Evolutionary conservation across 2,329 filamentous ascomycete species (phyloP), one percentile per base, ranked within the genome.

Genomic region (Metarhizium anisopliae): DNA sequence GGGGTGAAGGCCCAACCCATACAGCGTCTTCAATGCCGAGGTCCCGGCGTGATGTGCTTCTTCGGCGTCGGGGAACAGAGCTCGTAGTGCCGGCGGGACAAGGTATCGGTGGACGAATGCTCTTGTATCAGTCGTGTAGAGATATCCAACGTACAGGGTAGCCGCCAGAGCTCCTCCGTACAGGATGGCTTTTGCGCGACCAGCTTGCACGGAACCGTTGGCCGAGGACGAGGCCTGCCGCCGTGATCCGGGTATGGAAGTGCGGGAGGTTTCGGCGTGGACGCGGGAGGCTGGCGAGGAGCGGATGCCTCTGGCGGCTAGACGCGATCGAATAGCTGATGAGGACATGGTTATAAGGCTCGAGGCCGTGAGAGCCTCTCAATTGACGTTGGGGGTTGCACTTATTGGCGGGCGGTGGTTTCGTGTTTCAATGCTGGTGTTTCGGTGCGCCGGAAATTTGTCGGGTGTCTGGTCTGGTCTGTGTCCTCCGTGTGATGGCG

Each of bases 11-110:
- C 86, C 85, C 54, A 93, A 80, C 50, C 78, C 76, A 72, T 94
- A 87, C 18, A 96, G 78, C 1, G 75, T 73, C 72, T 89, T 88
- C 65, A 99, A 75, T 6, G 83, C 77, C 42, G 78, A 74, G 2
- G 89, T 90, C 52, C 89, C 89, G 25, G 80, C 77, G 66, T 95
- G 86, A 69, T 99, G 94, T n/a, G 93, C 94, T 43, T 95, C 90
- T 71, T 99, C 94, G 56, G 87, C 87, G 64, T 94, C 89, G 4
- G 86, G 79, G 69, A 83, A 87, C 56, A 89, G 56, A 53, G 78
- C 72, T 52, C 89, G 85, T 4, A 94, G 67, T 18, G 84, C 66
- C 0, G 81, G 87, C 2, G 88, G 85, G 14, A 86, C 76, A 35
- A 86, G 70, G 70, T 82, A 89, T 64, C 79, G 81, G 70, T 92